phyloP scores from a whole-genome alignment of 345 rosid genomes.

The Erysimum cheiranthoides region DNA sequence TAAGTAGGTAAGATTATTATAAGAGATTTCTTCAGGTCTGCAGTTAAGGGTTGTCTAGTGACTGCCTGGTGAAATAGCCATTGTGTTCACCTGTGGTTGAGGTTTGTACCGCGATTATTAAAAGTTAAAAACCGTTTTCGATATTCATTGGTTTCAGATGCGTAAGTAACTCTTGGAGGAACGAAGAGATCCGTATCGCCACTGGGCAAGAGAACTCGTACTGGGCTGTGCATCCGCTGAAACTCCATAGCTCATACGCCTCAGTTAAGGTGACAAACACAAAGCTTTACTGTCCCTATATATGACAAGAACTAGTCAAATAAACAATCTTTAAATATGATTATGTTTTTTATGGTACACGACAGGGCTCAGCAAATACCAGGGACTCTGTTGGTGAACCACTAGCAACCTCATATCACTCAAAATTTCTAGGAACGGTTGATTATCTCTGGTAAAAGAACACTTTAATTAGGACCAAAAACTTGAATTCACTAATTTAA shows the following conservation, averaged over 20 bases:
- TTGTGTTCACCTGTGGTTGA: neutral
- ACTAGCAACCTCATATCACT: constrained; percentile 80
- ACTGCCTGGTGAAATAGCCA: neutral
- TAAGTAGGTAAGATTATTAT: constrained; percentile 49
- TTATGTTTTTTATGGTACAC: constrained; percentile 28
- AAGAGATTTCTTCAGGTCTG: neutral
- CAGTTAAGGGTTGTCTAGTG: constrained; percentile 13
- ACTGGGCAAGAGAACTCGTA: constrained; percentile 56
- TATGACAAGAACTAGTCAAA: constrained; percentile 18
- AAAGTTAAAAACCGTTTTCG: too few species aligned
- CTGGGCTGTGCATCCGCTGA: constrained; percentile 63
- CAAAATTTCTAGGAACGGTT: constrained; percentile 86
- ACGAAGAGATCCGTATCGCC: constrained; percentile 61
- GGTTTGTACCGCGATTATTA: neutral
- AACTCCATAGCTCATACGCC: constrained; percentile 74
- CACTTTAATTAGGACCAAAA: neutral
- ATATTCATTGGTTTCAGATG: too few species aligned
- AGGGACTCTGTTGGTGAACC: constrained; percentile 74
- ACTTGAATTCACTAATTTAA: neutral
- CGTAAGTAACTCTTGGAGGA: constrained; percentile 53
- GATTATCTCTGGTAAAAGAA: constrained; percentile 89
- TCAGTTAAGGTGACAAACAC: constrained; percentile 55
- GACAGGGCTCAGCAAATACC: constrained; percentile 60
- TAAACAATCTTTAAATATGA: neutral
- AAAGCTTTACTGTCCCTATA: neutral